Conservation (phyloP, 371 early-diverging fungal species). For the Conidiobolus incongruus region DNA sequence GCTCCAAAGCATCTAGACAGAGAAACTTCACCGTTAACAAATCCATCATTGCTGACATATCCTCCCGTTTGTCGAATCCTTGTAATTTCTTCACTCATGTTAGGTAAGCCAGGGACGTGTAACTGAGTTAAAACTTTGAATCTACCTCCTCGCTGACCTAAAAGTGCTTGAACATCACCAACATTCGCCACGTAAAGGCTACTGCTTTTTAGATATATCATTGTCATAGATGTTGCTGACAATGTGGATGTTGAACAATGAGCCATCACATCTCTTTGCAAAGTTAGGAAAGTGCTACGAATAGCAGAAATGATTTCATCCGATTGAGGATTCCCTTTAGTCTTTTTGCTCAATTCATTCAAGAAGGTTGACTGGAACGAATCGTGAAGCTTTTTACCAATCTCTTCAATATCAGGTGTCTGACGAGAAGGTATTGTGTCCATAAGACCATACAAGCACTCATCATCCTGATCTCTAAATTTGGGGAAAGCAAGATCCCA, state of each 20-base stretch:
- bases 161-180: constrained; percentile 69
- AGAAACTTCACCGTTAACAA: constrained; percentile 44
- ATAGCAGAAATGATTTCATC: constrained; percentile 30
- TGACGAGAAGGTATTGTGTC: constrained; percentile 30
- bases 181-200: constrained; percentile 73
- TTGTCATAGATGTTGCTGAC: constrained; percentile 35
- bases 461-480: constrained; percentile 61
- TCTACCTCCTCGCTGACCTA: constrained; percentile 50
- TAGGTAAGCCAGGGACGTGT: constrained; percentile 38
- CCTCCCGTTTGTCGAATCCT: constrained; percentile 63
- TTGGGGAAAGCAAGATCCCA: constrained; percentile 72
- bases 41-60: constrained; percentile 43
- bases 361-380: constrained; percentile 30
- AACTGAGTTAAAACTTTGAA: constrained; percentile 45
- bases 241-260: constrained; percentile 18
- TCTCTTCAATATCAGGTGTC: neutral
- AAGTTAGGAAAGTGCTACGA: constrained; percentile 44
- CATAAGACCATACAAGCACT: constrained; percentile 72
- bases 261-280: constrained; percentile 48
- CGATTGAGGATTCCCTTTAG: constrained; percentile 21
- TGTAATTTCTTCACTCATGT: constrained; percentile 44
- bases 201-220: constrained; percentile 58
- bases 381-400: constrained; percentile 38
- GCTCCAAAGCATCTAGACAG: constrained; percentile 72
- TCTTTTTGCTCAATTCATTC: constrained; percentile 39